Evolutionary conservation across 768 basidiomycete genomes (phyloP), one percentile per base, ranked within the genome.

Genomic region (Porphyrellus cyaneotinctus): DNA sequence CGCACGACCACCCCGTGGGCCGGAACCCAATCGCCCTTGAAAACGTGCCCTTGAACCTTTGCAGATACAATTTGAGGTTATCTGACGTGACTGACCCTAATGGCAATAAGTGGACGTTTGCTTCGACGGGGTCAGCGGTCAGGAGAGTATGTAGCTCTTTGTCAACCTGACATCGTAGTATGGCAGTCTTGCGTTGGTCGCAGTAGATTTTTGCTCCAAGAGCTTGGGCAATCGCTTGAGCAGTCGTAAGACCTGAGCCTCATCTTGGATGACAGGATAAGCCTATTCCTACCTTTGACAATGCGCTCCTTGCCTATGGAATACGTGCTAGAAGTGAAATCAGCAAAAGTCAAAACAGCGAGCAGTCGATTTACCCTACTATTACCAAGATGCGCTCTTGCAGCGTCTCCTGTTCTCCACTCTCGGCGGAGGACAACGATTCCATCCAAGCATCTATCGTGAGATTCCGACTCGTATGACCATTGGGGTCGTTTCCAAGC

Each of bases 231-330:
- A 98, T 84, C 1, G 90, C 95, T 93, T 58, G 13, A 35, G 48
- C 26, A 13, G n/a, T n/a, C 23, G n/a, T 44, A 35, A 4, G 10
- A n/a, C 11, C n/a, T 44, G 18, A 49, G 43, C 14, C 23, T 14
- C 5, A 47, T 30, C 22, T 47, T 33, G 15, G n/a, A 52, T 4
- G 15, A 36, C 10, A 43, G 14, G 18, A 51, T 20, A 2, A 37
- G 7, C 28, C n/a, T 36, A 35, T 46, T 60, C 44, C 30, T 51
- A 91, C 92, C 93, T 80, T 97, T 97, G 36, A 97, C 94, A 36
- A 98, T 88, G 22, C 97, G 84, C 69, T 99, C 97, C 68, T 99
- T 99, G 36, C 97, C 97, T 44, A 98, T 92, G 0, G 91, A 91
- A 70, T 99, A 99, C 0, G 97, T 97, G 11, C 93, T 92, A 54